Base-by-base conservation (phyloP, 768 basidiomycete genomes). In the Pleurotus cornucopiae region DNA sequence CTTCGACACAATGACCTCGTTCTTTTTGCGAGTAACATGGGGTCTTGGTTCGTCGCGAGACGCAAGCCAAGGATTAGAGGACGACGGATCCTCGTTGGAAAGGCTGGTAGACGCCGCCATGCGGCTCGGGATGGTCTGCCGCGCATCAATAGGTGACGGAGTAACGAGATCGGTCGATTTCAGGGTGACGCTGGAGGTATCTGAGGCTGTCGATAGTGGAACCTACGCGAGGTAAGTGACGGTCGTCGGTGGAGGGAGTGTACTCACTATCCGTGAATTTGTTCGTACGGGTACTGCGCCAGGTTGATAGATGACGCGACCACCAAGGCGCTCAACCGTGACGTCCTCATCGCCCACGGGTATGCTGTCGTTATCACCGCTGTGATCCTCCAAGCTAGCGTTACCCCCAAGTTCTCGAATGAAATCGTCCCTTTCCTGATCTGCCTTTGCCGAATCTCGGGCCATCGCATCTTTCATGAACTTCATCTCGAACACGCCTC, bases 401-500 rank as follows among this genome's bases (percentile, higher is more conserved):
- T 52, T 56, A 0, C 18, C 68, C 76, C 81, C 83, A 64, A 97
- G 74, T 63, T 92, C 90, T 59, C 74, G 75, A 59, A 84, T 71
- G 57, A 96, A 84, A 62, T 90, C 88, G 55, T 90, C 89, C 4
- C 80, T 84, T 60, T 84, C 79, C 56, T 77, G 77, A 57, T 86
- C 76, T 1, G 81, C 83, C 53, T 77, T 76, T 7, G 67, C 73
- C 62, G 80, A 72, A 55, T 86, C 80, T 60, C 91, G 77, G 4
- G 82, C 82, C 74, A 89, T 85, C 0, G 93, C 95, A 46, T 94
- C 88, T 69, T 89, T 88, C 96, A 99, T 99, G 71, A 98, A 99
- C 73, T 97, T 98, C 96, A 98, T 98, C 60, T 84, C 80, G 67
- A 97, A 89, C 9, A 98, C 79, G 58, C 89, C 83, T 71, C 88